Evolutionary conservation across 2,329 filamentous ascomycete species (phyloP).

Genomic region (Trichoderma asperellum): DNA sequence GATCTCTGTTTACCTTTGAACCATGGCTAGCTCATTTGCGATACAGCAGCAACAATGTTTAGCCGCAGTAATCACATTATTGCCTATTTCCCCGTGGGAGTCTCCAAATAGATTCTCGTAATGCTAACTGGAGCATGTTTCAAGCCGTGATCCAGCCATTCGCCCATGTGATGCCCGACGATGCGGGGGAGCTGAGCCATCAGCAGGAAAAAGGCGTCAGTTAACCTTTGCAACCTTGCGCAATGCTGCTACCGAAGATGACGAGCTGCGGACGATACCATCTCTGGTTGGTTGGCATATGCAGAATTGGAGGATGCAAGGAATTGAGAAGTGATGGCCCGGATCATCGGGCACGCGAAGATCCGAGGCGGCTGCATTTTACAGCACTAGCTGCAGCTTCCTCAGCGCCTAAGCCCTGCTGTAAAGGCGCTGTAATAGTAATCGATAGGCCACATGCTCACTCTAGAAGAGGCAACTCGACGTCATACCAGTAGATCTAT

Average conservation of each 20-base stretch:
- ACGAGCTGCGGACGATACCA: background rate
- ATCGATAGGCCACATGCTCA: background rate
- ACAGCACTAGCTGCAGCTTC: slow-evolving; percentile 1
- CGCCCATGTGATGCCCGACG: slow-evolving; percentile 7
- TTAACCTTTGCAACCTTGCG: background rate
- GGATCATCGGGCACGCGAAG: slow-evolving; percentile 8
- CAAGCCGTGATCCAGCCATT: background rate
- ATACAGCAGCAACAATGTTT: background rate
- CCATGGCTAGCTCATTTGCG: background rate
- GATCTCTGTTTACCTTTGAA: background rate
- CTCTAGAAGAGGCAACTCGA: background rate
- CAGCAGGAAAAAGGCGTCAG: background rate
- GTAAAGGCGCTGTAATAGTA: background rate
- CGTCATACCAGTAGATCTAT: background rate
- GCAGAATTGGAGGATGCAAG: background rate
- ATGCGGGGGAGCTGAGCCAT: slow-evolving; percentile 11
- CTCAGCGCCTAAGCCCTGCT: slow-evolving; percentile 6
- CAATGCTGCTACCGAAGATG: background rate
- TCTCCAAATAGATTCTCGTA: background rate
- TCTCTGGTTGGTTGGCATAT: background rate
- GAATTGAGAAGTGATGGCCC: background rate
- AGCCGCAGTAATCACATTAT: background rate
- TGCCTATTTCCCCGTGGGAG: background rate
- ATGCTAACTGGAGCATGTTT: background rate
- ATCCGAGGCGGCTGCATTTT: background rate